Conservation (phyloP, 192 early-diverging fungal genomes). For the Blastocladiella britannica region DNA sequence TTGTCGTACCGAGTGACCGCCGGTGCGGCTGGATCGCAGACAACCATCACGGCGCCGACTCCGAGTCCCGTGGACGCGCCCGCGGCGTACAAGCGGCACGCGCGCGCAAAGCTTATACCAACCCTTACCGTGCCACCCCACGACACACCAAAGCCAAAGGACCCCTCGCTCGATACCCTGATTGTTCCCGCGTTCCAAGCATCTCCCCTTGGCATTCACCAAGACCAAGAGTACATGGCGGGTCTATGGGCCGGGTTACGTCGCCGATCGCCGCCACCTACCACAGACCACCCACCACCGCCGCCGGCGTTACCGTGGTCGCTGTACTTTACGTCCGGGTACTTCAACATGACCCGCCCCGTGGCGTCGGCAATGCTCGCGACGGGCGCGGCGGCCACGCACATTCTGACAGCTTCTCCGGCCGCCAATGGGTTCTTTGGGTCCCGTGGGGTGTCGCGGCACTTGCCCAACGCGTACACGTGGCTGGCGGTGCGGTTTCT, state of each 20-base stretch:
- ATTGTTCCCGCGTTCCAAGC: conserved; percentile 72
- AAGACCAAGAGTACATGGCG: conserved; percentile 50
- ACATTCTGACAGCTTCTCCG: too few species aligned
- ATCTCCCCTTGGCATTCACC: conserved; percentile 51
- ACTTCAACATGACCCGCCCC: conserved; percentile 56
- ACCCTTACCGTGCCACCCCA: not conserved
- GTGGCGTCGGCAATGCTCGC: not conserved
- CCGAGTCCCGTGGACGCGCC: conserved; percentile 5
- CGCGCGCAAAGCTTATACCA: not conserved
- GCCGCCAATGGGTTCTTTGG: not conserved
- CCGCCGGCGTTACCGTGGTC: too few species aligned
- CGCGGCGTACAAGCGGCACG: conserved; percentile 8
- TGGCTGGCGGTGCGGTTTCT: not conserved
- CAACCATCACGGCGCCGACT: not conserved
- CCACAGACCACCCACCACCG: too few species aligned
- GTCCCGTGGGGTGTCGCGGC: not conserved
- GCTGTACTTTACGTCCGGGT: conserved; percentile 62
- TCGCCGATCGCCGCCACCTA: too few species aligned
- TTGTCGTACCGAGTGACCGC: conserved; percentile 35
- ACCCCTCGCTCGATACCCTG: conserved; percentile 27
- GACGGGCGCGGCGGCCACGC: too few species aligned
- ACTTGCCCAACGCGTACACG: not conserved
- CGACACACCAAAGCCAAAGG: not conserved
- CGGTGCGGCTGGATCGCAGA: not conserved
- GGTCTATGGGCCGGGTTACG: conserved; percentile 39